Evolutionary conservation across 108 stramenopile genomes (phyloP).

Genomic region (Cyclotella cryptica): DNA sequence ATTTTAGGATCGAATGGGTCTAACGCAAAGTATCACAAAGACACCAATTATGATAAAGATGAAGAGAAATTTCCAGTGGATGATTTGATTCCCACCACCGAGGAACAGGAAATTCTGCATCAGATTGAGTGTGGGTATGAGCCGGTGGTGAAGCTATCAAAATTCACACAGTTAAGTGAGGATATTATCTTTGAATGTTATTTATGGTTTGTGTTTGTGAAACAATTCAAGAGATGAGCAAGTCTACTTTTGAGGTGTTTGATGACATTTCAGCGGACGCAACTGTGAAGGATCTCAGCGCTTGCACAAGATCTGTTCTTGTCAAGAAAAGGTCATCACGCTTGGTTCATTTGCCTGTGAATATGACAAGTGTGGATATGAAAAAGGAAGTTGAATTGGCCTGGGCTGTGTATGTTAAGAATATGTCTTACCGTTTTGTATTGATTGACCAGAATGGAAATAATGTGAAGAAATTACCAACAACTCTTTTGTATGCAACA

Average conservation of each 20-base stretch:
- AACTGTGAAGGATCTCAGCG: not conserved
- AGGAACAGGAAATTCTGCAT: not conserved
- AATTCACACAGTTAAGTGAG: not conserved
- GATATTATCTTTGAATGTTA: not conserved
- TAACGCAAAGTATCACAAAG: slow-evolving; percentile 1
- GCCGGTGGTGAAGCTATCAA: not conserved
- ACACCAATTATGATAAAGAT: slow-evolving; percentile 18
- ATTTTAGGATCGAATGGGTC: not conserved
- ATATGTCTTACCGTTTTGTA: slow-evolving; percentile 5
- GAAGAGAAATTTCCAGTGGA: slow-evolving; percentile 4
- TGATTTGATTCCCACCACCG: not conserved
- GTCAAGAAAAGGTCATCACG: not conserved
- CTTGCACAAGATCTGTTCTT: not conserved
- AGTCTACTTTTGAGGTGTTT: not conserved
- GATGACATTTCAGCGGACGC: slow-evolving; percentile 4
- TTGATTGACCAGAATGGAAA: not conserved
- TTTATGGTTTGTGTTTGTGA: not conserved
- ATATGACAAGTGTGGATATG: not conserved
- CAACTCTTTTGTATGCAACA: slow-evolving; percentile 1
- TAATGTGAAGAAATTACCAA: not conserved
- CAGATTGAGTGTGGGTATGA: slow-evolving; percentile 17
- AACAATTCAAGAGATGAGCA: slow-evolving; percentile 7
- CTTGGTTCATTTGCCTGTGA: not conserved
- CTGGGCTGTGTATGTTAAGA: not conserved
- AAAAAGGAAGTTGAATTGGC: slow-evolving; percentile 5